Conservation (phyloP, 495 filamentous ascomycete genomes). For the Podospora sp. region DNA sequence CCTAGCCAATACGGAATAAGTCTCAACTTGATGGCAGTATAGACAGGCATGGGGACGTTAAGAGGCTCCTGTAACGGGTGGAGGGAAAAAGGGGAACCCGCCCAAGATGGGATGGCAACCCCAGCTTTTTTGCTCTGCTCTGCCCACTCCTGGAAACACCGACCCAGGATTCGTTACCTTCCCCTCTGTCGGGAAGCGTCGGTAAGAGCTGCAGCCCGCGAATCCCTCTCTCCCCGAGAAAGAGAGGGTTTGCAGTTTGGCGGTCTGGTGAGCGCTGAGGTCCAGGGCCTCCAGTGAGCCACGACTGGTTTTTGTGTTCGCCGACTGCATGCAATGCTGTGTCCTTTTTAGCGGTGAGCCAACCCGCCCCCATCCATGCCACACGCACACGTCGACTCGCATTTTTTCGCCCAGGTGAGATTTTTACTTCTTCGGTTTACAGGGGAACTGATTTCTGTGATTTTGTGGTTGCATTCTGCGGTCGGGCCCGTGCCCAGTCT, state of each 20-base stretch:
- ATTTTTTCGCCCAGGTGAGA: neutral
- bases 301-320: neutral
- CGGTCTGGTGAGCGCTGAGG: neutral
- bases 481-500: neutral
- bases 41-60: slow-evolving; percentile 14
- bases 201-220: slow-evolving; percentile 8
- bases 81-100: neutral
- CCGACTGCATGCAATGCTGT: neutral
- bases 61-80: slow-evolving; percentile 13
- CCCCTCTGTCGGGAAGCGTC: neutral
- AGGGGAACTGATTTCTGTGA: neutral
- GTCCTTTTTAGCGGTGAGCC: neutral
- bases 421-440: slow-evolving; percentile 1
- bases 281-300: neutral
- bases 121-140: slow-evolving; percentile 3
- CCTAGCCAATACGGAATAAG: neutral
- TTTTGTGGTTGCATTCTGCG: slow-evolving; percentile 3
- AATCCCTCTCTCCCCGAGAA: neutral
- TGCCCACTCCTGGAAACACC: neutral
- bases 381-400: neutral
- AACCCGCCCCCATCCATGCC: neutral
- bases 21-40: slow-evolving; percentile 15
- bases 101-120: slow-evolving; percentile 4
- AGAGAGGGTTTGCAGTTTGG: neutral
- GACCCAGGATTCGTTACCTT: slow-evolving; percentile 4